Conservation (phyloP, 495 filamentous ascomycete species). For the Delitschia confertaspora region DNA sequence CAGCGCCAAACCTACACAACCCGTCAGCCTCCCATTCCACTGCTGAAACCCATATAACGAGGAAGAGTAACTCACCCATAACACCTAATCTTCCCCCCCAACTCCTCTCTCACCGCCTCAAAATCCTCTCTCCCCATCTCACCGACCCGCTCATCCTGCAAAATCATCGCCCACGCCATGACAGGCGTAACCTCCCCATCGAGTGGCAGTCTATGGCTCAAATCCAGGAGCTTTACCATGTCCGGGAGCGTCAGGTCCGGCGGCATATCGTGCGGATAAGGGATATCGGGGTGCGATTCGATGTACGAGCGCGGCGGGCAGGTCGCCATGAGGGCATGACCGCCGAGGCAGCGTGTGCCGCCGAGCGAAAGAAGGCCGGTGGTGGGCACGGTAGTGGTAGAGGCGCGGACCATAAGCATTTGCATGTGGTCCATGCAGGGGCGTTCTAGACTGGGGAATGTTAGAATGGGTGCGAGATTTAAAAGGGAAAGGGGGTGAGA, state of each 20-base stretch:
- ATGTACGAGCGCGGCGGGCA: constrained; percentile 60
- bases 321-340: constrained; percentile 83
- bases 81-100: constrained; percentile 76
- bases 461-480: constrained; percentile 6
- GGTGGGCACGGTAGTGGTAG: constrained; percentile 38
- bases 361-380: no score
- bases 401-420: constrained; percentile 54
- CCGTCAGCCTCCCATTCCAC: no score
- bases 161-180: constrained; percentile 82
- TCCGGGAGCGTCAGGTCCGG: constrained; percentile 63
- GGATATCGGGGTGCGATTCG: constrained; percentile 32
- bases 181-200: constrained; percentile 95
- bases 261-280: constrained; percentile 46
- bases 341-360: no score
- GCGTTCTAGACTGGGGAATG: constrained; percentile 65
- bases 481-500: not conserved
- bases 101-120: constrained; percentile 57
- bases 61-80: constrained; percentile 65
- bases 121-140: constrained; percentile 63
- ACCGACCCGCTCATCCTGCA: constrained; percentile 57
- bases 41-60: constrained; percentile 1
- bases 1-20: constrained; percentile 60
- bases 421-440: constrained; percentile 94
- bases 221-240: constrained; percentile 68
- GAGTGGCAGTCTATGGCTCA: constrained; percentile 73